phyloP scores from a whole-genome alignment of 2,329 filamentous ascomycete species.

The Lomentospora prolificans region DNA sequence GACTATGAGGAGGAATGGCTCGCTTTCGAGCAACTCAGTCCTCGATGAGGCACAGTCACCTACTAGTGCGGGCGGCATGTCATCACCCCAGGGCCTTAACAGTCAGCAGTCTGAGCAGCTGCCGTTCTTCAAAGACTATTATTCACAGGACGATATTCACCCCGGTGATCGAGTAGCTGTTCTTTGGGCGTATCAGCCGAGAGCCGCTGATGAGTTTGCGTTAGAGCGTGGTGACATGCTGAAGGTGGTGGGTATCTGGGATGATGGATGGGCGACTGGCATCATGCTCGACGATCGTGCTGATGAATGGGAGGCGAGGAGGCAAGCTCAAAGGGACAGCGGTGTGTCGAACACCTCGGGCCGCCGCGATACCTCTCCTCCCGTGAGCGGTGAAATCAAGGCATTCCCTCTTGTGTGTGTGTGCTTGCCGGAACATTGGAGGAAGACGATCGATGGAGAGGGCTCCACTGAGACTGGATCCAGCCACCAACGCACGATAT shows the following conservation, averaged over 20 bases:
- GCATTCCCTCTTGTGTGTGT: constrained; percentile 96
- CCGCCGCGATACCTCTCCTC: constrained; percentile 50
- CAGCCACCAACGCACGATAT: constrained; percentile 5
- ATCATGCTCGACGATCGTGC: constrained; percentile 72
- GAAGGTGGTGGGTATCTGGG: constrained; percentile 97
- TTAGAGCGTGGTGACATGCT: constrained; percentile 95
- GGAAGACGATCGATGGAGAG: constrained; percentile 91
- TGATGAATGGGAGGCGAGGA: constrained; percentile 77
- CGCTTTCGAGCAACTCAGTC: constrained; percentile 74
- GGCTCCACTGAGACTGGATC: constrained; percentile 56
- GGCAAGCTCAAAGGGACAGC: constrained; percentile 77
- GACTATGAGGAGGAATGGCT: constrained; percentile 66
- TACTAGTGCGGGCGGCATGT: constrained; percentile 61
- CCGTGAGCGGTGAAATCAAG: constrained; percentile 75
- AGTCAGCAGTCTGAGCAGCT: constrained; percentile 94
- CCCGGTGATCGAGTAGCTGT: constrained; percentile 83
- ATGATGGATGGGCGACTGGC: constrained; percentile 97
- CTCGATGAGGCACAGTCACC: constrained; percentile 67
- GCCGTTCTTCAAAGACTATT: constrained; percentile 97
- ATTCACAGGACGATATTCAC: constrained; percentile 92
- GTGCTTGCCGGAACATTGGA: constrained; percentile 91
- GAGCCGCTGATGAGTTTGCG: constrained; percentile 85
- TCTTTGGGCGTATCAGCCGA: constrained; percentile 93
- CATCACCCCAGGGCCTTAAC: constrained; percentile 71
- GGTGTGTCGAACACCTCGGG: constrained; percentile 77